These are phyloP conservation scores for Pterulicium gracile DNA, from an alignment of 1,284 basidiomycete species.

Conservation along the genomic window DNA sequence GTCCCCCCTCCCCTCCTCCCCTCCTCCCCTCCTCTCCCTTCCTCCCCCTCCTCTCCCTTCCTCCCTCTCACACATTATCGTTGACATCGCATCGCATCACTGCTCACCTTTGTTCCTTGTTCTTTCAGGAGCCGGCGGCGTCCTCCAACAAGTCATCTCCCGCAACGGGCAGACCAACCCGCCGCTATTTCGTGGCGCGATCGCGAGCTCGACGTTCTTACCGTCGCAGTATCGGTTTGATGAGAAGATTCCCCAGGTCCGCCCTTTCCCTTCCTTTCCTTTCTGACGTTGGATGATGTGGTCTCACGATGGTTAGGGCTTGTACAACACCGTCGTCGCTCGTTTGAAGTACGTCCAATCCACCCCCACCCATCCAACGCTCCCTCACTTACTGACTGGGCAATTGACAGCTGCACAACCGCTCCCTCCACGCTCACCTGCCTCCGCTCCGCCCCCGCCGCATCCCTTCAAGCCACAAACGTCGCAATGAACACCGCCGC, in stretches of 20 bases:
- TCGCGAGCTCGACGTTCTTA: constrained; percentile 14
- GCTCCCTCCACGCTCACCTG: constrained; percentile 16
- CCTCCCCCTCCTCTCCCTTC: neutral
- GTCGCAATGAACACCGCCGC: constrained; percentile 9
- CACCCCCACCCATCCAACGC: too few species aligned
- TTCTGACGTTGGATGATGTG: neutral
- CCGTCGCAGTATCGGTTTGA: constrained; percentile 17
- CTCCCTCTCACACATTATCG: too few species aligned
- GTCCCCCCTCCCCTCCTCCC: neutral
- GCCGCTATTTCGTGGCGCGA: constrained; percentile 11
- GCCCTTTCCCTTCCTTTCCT: neutral
- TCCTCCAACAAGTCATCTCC: constrained; percentile 8
- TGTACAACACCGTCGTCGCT: neutral
- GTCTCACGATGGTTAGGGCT: neutral
- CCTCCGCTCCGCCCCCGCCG: constrained; percentile 14
- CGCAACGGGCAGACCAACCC: constrained; percentile 8
- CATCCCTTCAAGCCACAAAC: constrained; percentile 14
- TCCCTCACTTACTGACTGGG: too few species aligned
- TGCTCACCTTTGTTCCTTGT: too few species aligned
- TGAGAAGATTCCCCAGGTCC: neutral
- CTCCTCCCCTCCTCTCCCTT: neutral
- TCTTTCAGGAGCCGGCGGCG: constrained; percentile 8
- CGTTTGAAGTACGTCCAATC: neutral
- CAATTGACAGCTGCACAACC: constrained; percentile 17
- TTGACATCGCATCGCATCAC: too few species aligned